Evolutionary conservation across 2,329 filamentous ascomycete species (phyloP), one percentile per base, ranked within the genome.

Genomic region (Scytalidium lignicola): DNA sequence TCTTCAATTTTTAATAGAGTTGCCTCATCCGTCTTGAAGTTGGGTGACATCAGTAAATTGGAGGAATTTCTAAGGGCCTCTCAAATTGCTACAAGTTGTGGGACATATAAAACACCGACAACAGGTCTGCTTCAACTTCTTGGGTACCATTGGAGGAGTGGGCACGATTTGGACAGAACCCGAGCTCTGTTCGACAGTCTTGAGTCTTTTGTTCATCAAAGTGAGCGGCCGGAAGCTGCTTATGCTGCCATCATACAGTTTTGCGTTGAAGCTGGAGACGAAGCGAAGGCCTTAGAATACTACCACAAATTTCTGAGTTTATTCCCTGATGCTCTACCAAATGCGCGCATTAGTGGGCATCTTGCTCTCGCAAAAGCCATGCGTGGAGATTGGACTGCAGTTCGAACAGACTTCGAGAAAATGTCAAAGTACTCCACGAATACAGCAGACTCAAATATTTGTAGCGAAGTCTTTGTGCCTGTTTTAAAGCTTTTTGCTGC

Each of bases 221-320:
- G 50, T 15, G 44, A 48, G 20, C 53, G 54, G 37, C 61, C 62
- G 12, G 50, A 56, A 32, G 58, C 58, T 21, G 41, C 52, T 39
- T 65, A 64, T 47, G 55, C 51, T 28, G 55, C 55, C 13, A 62
- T 64, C 20, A 62, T 65, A 21, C 61, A 63, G 23, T 61, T 54
- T 21, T 65, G 60, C 46, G 41, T 66, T 7, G 59, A 65, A 29
- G 58, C 59, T 44, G 52, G 53, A 9, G 52, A 62, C 17, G 55
- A 58, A 32, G 20, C 43, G 41, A 43, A 50, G 8, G 63, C 62
- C 6, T 17, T 26, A 18, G 37, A 18, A 6, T 64, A 65, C 40
- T 55, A 58, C 43, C 43, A 52, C 1, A 42, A 56, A 10, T 42
- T 60, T 13, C 43, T 44, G 8, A 22, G 50, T 15, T 32, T 41